Percentiles rank a stretch among this genome's conserved stretches.
Conservation (phyloP, 495 filamentous ascomycete genomes). For the Aspergillus cristatus region DNA sequence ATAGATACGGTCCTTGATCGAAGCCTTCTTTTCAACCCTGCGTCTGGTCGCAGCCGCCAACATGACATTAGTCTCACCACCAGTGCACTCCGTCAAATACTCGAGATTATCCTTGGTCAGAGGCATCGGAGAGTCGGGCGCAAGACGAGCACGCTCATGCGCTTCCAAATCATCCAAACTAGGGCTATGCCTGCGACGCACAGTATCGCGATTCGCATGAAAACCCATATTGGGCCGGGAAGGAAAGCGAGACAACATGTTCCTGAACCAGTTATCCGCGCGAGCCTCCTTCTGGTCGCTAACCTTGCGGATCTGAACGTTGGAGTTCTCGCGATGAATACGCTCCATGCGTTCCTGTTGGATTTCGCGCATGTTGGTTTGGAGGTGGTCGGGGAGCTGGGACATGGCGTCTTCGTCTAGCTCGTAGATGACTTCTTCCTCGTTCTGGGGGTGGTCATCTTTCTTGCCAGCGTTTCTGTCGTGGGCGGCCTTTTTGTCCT, state of each 20-base stretch:
- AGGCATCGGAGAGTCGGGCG: too few relatives aligned
- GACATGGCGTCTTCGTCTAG: slow-evolving; percentile 16
- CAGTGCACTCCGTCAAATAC: too few relatives aligned
- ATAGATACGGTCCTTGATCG: too few relatives aligned
- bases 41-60: too few relatives aligned
- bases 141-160: too few relatives aligned
- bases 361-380: slow-evolving; percentile 17
- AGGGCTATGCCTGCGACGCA: too few relatives aligned
- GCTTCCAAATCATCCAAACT: too few relatives aligned
- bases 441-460: slow-evolving; percentile 7
- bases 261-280: slow-evolving; percentile 9
- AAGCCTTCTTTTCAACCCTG: too few relatives aligned
- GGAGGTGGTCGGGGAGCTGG: slow-evolving; percentile 14
- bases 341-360: slow-evolving; percentile 12
- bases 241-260: slow-evolving; percentile 6
- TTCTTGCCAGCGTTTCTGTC: neutral
- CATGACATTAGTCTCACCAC: too few relatives aligned
- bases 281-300: neutral
- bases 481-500: neutral
- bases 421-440: slow-evolving; percentile 17
- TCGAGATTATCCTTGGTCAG: too few relatives aligned
- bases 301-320: neutral
- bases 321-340: neutral
- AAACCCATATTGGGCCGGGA: too few relatives aligned
- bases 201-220: too few relatives aligned